Conservation (phyloP, 106 monocot species). For the Iris macrosiphon region DNA sequence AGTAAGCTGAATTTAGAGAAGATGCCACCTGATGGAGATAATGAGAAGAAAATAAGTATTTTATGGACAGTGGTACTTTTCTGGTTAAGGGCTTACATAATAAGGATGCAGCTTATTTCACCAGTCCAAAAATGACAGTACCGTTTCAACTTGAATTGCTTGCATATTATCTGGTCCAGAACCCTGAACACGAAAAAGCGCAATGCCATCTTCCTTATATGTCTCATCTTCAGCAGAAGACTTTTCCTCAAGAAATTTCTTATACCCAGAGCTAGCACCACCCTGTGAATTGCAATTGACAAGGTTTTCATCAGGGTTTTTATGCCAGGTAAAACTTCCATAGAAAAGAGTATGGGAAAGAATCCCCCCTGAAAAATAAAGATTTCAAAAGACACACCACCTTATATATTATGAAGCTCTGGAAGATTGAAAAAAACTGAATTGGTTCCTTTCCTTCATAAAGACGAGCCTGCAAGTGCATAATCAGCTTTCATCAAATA, state of each 20-base stretch:
- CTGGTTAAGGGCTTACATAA: not conserved
- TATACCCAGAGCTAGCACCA: slow-evolving; percentile 66
- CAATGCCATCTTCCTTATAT: slow-evolving; percentile 63
- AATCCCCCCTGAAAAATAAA: not conserved
- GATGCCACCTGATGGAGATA: slow-evolving; percentile 42
- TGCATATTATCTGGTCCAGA: slow-evolving; percentile 94
- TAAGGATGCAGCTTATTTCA: not conserved
- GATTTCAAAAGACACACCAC: slow-evolving; percentile 14
- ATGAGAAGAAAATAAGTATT: slow-evolving; percentile 4
- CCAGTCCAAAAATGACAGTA: slow-evolving; percentile 15
- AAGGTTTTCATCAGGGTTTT: not conserved
- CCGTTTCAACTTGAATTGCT: slow-evolving; percentile 89
- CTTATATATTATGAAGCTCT: slow-evolving; percentile 78
- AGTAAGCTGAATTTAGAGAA: slow-evolving; percentile 71
- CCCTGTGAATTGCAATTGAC: slow-evolving; percentile 35
- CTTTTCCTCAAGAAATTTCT: slow-evolving; percentile 47
- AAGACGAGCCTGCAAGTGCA: slow-evolving; percentile 42
- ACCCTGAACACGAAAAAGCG: slow-evolving; percentile 78
- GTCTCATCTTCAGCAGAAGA: slow-evolving; percentile 41
- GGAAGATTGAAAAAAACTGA: slow-evolving; percentile 79
- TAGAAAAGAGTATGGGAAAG: not conserved
- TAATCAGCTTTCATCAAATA: not conserved
- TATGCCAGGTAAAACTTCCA: not conserved
- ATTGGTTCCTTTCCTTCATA: slow-evolving; percentile 92
- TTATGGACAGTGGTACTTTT: not conserved